Conservation (phyloP, 1,139 yeast species). For the Suhomyces panamericanus region DNA sequence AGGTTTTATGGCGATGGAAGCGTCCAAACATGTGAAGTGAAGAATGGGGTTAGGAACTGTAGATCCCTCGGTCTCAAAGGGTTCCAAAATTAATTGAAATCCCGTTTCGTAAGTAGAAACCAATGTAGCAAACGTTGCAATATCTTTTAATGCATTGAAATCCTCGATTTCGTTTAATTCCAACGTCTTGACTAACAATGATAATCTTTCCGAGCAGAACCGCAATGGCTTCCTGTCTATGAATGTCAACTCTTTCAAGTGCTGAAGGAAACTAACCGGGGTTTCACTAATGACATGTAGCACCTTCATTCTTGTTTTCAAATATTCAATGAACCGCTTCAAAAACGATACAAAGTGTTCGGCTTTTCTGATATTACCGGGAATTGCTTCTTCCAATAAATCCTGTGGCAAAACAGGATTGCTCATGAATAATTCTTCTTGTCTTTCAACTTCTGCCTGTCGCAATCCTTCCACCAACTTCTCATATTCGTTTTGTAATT, state of each 20-base stretch:
- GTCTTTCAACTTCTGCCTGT: slow-evolving; percentile 70
- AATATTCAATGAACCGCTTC: slow-evolving; percentile 87
- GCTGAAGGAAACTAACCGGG: slow-evolving; percentile 88
- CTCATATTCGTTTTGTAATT: slow-evolving; percentile 86
- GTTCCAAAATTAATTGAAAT: slow-evolving; percentile 86
- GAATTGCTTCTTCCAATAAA: slow-evolving; percentile 86
- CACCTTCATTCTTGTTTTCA: slow-evolving; percentile 96
- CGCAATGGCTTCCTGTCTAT: slow-evolving; percentile 89
- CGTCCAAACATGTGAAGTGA: slow-evolving; percentile 92
- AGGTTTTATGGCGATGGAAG: slow-evolving; percentile 96
- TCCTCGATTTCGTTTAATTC: slow-evolving; percentile 90
- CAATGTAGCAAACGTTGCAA: slow-evolving; percentile 94
- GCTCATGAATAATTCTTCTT: slow-evolving; percentile 81
- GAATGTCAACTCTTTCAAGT: slow-evolving; percentile 86
- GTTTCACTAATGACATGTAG: slow-evolving; percentile 96
- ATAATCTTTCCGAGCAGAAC: slow-evolving; percentile 88
- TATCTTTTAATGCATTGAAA: slow-evolving; percentile 87
- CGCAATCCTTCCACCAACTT: slow-evolving; percentile 86
- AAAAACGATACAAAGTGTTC: slow-evolving; percentile 94
- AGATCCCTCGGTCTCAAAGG: slow-evolving; percentile 94
- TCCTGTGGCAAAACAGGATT: slow-evolving; percentile 88
- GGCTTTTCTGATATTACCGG: slow-evolving; percentile 95
- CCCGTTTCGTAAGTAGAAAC: slow-evolving; percentile 95
- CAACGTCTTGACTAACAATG: slow-evolving; percentile 82
- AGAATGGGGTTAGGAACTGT: slow-evolving; percentile 98